Percentiles rank a stretch among this genome's conserved stretches.
Evolutionary conservation across 2,329 filamentous ascomycete species (phyloP).

Genomic region (Calonectria hawksworthii): DNA sequence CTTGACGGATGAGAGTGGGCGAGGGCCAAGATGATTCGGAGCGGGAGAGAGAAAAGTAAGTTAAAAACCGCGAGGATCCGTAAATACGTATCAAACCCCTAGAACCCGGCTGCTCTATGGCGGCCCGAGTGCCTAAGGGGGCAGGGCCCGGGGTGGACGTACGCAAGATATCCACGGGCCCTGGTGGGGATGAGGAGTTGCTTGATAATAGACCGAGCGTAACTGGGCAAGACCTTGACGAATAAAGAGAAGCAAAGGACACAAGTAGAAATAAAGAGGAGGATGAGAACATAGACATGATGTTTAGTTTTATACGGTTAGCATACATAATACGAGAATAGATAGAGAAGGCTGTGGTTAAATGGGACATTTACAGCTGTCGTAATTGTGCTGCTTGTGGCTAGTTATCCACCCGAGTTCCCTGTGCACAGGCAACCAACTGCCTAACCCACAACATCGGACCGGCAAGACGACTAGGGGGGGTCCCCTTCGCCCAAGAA

Average conservation of each 20-base stretch:
- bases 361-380: not conserved
- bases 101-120: not conserved
- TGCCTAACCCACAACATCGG: not conserved
- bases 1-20: not conserved
- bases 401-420: not conserved
- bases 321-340: not conserved
- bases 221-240: not conserved
- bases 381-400: not conserved
- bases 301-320: not conserved
- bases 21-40: not conserved
- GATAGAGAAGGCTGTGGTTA: slow-evolving; percentile 6
- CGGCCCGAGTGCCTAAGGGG: slow-evolving; percentile 13
- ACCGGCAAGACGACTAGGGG: not conserved
- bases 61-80: not conserved
- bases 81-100: not conserved
- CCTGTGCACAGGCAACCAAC: not conserved
- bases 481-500: not conserved
- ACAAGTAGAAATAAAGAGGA: not conserved
- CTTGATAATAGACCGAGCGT: slow-evolving; percentile 29
- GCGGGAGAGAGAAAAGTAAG: not conserved
- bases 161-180: slow-evolving; percentile 29
- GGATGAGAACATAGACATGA: slow-evolving; percentile 24
- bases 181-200: slow-evolving; percentile 23
- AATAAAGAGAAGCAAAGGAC: not conserved
- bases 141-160: not conserved